phyloP scores from a whole-genome alignment of 495 filamentous ascomycete species.

The Talaromyces thailandensis region DNA sequence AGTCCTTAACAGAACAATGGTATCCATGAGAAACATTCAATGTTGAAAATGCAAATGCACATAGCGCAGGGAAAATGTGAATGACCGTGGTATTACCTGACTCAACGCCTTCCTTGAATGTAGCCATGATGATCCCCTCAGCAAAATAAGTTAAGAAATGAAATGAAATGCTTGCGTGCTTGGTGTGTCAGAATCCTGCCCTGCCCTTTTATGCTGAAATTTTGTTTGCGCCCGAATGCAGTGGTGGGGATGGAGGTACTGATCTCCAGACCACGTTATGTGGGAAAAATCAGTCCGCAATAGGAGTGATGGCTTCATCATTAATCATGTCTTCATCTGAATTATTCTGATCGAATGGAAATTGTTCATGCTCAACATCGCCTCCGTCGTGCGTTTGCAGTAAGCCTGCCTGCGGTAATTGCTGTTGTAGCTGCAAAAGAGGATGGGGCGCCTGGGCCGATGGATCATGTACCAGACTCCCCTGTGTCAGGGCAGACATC shows the following conservation, averaged over 20 bases:
- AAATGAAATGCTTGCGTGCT: not conserved
- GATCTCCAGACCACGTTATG: not conserved
- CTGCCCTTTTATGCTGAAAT: not conserved
- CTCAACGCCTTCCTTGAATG: not conserved
- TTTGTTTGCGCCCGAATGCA: not conserved
- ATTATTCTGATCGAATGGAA: conserved; percentile 6
- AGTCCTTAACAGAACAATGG: not conserved
- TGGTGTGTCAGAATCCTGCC: not conserved
- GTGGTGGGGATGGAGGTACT: not conserved
- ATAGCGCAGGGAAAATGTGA: not conserved
- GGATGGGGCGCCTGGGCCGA: not conserved
- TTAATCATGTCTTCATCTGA: conserved; percentile 6
- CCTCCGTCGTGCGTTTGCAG: not conserved
- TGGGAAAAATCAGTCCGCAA: not conserved
- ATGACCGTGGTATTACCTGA: not conserved
- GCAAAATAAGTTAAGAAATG: not conserved
- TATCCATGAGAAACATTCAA: not conserved
- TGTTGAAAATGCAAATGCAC: not conserved
- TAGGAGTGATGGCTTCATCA: conserved; percentile 6
- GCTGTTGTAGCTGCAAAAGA: not conserved
- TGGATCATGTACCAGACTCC: not conserved
- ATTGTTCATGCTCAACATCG: not conserved
- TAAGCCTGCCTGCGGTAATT: not conserved
- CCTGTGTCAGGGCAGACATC: not conserved
- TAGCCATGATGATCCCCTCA: not conserved